phyloP scores from a whole-genome alignment of 2,329 filamentous ascomycete genomes.

The Penicillium sp. region DNA sequence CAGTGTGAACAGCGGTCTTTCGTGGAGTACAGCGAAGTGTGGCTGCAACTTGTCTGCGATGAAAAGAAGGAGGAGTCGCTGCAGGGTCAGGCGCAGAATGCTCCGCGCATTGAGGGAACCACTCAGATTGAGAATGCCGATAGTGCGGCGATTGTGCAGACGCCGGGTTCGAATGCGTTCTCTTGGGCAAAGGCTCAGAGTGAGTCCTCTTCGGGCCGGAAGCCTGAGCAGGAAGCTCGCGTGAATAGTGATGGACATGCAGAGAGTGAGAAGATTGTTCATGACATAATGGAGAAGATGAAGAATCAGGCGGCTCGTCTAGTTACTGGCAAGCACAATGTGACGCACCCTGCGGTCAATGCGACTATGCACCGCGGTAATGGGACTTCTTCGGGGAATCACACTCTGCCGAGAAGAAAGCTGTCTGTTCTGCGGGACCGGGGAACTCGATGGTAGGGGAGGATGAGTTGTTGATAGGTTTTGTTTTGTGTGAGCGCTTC shows the following conservation, averaged over 20 bases:
- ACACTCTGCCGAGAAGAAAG: conserved; percentile 25
- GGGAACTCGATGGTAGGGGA: conserved; percentile 10
- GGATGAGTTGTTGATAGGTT: background rate
- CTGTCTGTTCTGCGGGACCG: conserved; percentile 29
- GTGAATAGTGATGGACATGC: conserved; percentile 27
- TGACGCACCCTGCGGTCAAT: conserved; percentile 12
- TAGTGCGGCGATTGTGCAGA: conserved; percentile 21
- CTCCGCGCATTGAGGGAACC: conserved; percentile 17
- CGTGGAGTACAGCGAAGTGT: conserved; percentile 34
- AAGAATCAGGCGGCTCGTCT: conserved; percentile 19
- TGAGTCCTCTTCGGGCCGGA: conserved; percentile 14
- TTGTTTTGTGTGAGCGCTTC: conserved; percentile 12
- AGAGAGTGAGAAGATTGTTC: conserved; percentile 23
- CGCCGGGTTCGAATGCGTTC: conserved; percentile 26
- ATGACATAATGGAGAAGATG: conserved; percentile 25
- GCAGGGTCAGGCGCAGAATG: conserved; percentile 11
- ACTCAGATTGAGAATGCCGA: conserved; percentile 14
- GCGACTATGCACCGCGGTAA: conserved; percentile 16
- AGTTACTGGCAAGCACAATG: conserved; percentile 25
- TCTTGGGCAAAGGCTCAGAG: conserved; percentile 18
- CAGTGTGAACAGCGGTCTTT: conserved; percentile 31
- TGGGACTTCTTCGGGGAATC: conserved; percentile 20
- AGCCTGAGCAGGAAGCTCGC: conserved; percentile 24
- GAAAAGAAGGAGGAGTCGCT: conserved; percentile 16
- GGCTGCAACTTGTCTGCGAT: conserved; percentile 37